These are phyloP conservation scores for Cubamyces lactineus DNA, from an alignment of 768 basidiomycete species.

Conservation along the genomic window DNA sequence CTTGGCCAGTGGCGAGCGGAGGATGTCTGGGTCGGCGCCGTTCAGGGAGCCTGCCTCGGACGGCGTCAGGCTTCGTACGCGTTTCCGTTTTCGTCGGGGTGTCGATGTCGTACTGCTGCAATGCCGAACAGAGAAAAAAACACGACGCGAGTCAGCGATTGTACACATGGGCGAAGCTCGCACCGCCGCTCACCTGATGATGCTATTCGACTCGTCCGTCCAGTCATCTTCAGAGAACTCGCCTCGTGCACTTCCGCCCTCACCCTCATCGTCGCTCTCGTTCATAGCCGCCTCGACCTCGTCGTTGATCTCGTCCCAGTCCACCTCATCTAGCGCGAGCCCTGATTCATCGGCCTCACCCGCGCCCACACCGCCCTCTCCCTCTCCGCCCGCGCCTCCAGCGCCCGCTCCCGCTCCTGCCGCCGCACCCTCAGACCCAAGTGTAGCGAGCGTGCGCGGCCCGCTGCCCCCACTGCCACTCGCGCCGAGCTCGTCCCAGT, in stretches of 20 bases:
- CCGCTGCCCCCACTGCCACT: constrained; percentile 14
- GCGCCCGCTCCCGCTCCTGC: constrained; percentile 21
- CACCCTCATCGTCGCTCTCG: constrained; percentile 62
- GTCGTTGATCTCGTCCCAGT: constrained; percentile 84
- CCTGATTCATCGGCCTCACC: constrained; percentile 18
- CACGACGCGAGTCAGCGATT: too few species aligned
- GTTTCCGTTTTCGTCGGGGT: constrained; percentile 61
- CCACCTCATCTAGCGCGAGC: constrained; percentile 62
- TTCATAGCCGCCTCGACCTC: constrained; percentile 89
- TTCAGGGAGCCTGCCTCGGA: constrained; percentile 52
- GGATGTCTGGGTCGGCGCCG: constrained; percentile 42
- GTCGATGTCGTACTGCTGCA: constrained; percentile 43
- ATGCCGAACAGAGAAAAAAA: too few species aligned
- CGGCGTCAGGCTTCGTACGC: constrained; percentile 72
- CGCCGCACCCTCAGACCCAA: constrained; percentile 40
- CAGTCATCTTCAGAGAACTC: constrained; percentile 57
- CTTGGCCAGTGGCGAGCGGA: constrained; percentile 76
- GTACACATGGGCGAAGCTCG: not conserved
- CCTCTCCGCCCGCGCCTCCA: constrained; percentile 16
- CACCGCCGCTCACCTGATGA: constrained; percentile 41
- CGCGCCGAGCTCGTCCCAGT: constrained; percentile 54
- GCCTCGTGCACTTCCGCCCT: constrained; percentile 30
- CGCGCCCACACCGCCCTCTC: constrained; percentile 38
- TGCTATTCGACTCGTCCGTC: constrained; percentile 55
- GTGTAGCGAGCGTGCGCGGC: constrained; percentile 35